These are phyloP conservation scores for Plasmopara muralis DNA, from an alignment of 352 stramenopile species.

Conservation along the genomic window DNA sequence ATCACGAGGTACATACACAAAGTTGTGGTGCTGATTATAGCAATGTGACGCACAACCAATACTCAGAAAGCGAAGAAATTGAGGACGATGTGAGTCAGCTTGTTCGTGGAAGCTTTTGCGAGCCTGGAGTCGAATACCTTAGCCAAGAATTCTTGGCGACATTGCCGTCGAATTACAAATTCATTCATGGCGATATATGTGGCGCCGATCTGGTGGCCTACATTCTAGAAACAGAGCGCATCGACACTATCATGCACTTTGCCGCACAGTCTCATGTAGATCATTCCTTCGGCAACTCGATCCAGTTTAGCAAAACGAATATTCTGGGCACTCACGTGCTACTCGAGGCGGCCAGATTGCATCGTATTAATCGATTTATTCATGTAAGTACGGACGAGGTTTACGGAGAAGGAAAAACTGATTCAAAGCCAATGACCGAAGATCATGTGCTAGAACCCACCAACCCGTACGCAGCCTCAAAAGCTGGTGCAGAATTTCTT, in stretches of 20 bases:
- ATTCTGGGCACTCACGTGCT: constrained; percentile 97
- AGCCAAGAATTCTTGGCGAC: constrained; percentile 19
- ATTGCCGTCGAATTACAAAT: constrained; percentile 86
- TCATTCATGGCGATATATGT: constrained; percentile 97
- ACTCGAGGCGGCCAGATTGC: constrained; percentile 91
- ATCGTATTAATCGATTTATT: constrained; percentile 92
- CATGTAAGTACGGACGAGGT: constrained; percentile 98
- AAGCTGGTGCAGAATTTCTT: constrained; percentile 97
- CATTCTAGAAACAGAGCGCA: constrained; percentile 91
- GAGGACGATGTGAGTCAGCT: constrained; percentile 31
- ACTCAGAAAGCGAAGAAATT: constrained; percentile 20
- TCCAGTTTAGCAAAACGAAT: constrained; percentile 97
- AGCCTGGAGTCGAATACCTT: constrained; percentile 29
- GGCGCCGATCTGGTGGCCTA: constrained; percentile 92
- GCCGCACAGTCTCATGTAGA: constrained; percentile 97
- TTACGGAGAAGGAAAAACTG: constrained; percentile 92
- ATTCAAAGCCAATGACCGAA: constrained; percentile 91
- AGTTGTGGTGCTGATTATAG: constrained; percentile 72
- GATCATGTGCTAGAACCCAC: constrained; percentile 93
- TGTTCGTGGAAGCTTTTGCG: constrained; percentile 52
- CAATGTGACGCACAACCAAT: neutral
- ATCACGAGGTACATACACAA: constrained; percentile 18
- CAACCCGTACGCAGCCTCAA: constrained; percentile 98
- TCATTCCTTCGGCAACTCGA: constrained; percentile 98
- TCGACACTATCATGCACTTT: constrained; percentile 99